phyloP scores from a whole-genome alignment of 176 grass and related monocot genomes.

The Stipa capillata region DNA sequence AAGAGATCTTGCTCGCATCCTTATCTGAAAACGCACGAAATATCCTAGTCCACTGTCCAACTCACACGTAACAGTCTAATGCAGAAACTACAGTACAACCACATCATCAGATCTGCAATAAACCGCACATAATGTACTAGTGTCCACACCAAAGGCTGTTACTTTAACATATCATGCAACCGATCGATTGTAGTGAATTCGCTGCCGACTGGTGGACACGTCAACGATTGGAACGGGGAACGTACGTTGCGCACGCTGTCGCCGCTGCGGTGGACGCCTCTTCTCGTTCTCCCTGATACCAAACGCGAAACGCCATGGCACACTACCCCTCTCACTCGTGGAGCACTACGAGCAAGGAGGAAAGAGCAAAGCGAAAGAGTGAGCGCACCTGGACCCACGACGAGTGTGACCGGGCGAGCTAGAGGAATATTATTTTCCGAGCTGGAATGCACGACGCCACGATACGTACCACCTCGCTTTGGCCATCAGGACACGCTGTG shows the following conservation, averaged over 20 bases:
- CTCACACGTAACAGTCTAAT: neutral
- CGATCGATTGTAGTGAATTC: neutral
- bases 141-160: neutral
- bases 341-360: neutral
- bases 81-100: neutral
- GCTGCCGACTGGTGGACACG: neutral
- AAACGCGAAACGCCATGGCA: neutral
- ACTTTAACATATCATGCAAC: neutral
- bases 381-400: too few species aligned
- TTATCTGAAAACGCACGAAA: neutral
- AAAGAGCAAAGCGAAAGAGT: too few species aligned
- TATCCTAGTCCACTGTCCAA: conserved; percentile 1
- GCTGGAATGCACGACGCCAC: too few species aligned
- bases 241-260: neutral
- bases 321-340: neutral
- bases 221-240: neutral
- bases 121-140: neutral
- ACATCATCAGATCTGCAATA: neutral
- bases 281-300: neutral
- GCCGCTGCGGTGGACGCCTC: neutral
- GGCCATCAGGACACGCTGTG: too few species aligned
- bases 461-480: too few species aligned
- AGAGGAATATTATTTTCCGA: too few species aligned
- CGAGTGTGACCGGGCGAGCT: too few species aligned
- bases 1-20: neutral